Conservation (phyloP, 2,329 filamentous ascomycete genomes). For the Nectriaceae sp. region DNA sequence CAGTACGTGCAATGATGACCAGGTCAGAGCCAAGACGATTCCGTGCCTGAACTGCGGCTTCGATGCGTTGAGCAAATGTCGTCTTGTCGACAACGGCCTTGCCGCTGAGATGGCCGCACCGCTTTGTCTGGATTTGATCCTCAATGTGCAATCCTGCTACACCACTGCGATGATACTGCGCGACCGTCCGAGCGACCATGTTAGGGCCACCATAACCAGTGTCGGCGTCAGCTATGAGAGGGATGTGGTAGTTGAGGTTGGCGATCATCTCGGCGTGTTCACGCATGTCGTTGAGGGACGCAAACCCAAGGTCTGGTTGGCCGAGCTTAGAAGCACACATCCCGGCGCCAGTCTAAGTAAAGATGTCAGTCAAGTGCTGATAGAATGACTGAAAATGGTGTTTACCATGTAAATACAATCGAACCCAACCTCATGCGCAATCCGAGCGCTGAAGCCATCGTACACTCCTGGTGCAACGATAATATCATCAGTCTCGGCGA, state of each 20-base stretch:
- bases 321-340: slow-evolving; percentile 62
- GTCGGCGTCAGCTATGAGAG: slow-evolving; percentile 62
- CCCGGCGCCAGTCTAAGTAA: slow-evolving; percentile 61
- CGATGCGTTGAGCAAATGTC: slow-evolving; percentile 56
- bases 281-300: slow-evolving; percentile 63
- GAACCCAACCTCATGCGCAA: slow-evolving; percentile 64
- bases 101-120: slow-evolving; percentile 64
- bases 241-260: slow-evolving; percentile 50
- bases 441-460: slow-evolving; percentile 66
- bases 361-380: neutral
- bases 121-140: slow-evolving; percentile 64
- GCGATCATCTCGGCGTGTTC: slow-evolving; percentile 67
- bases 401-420: slow-evolving; percentile 68
- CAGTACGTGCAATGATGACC: slow-evolving; percentile 65
- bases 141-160: slow-evolving; percentile 64
- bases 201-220: slow-evolving; percentile 56
- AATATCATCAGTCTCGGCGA: slow-evolving; percentile 41
- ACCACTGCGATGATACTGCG: slow-evolving; percentile 54
- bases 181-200: slow-evolving; percentile 55
- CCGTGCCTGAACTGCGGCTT: slow-evolving; percentile 54
- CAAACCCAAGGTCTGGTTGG: slow-evolving; percentile 63
- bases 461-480: slow-evolving; percentile 67
- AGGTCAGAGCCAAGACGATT: slow-evolving; percentile 53
- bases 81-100: slow-evolving; percentile 59
- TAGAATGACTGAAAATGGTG: neutral